These are phyloP conservation scores for Pichia cephalocereana DNA, from an alignment of 805 yeast genomes.

Conservation along the genomic window DNA sequence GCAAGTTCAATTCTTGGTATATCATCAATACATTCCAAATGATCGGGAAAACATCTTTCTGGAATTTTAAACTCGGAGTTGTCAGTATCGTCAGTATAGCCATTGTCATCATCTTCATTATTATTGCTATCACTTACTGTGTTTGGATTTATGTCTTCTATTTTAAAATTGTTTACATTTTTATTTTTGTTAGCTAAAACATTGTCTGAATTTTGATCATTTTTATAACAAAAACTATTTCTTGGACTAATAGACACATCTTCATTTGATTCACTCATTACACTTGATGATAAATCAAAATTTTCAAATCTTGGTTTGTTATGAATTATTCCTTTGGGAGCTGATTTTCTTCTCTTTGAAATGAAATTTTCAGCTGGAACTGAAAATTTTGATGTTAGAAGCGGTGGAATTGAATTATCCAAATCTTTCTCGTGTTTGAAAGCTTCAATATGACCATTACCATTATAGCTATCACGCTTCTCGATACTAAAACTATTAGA, in stretches of 20 bases:
- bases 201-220: too few species aligned
- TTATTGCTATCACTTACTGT: not conserved
- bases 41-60: not conserved
- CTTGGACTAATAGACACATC: not conserved
- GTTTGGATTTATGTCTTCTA: too few species aligned
- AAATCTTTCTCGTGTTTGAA: not conserved
- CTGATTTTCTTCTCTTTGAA: not conserved
- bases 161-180: not conserved
- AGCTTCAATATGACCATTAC: not conserved
- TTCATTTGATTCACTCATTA: too few species aligned
- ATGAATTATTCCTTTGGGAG: not conserved
- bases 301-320: too few species aligned
- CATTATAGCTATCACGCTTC: not conserved
- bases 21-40: not conserved
- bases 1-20: slow-evolving; percentile 1
- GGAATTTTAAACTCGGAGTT: not conserved
- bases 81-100: not conserved
- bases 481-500: not conserved
- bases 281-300: too few species aligned
- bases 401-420: not conserved
- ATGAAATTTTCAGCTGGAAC: not conserved
- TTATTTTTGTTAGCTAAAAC: not conserved
- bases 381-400: not conserved
- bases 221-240: not conserved
- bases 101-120: not conserved